Base-by-base conservation (phyloP, 2,329 filamentous ascomycete species). In the Botrytis paeoniae region DNA sequence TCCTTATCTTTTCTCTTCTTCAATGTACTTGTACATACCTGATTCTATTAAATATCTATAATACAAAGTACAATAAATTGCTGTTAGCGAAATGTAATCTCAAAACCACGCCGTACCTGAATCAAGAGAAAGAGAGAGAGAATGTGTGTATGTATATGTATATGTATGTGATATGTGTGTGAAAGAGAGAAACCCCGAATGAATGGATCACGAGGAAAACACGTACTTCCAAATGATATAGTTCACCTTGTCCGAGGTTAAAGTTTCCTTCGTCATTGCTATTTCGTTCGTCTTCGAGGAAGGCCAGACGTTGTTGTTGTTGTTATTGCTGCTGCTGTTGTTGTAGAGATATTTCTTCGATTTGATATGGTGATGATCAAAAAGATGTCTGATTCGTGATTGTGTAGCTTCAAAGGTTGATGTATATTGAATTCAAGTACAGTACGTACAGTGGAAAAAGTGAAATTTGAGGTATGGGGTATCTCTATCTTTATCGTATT, bases 151-250 rank as follows among this genome's bases (percentile, higher is more conserved):
- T 59, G 14, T 45, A 8, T 22, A 48, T 22, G 43, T 48, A 22
- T 22, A 48, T n/a, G 22, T n/a, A 51, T 54, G 25, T 29, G 18
- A n/a, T 16, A 9, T n/a, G 14, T 29, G 51, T 29, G 51, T 29
- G 6, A 18, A 4, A 57, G 14, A 29, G 51, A n/a, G 48, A 22
- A 51, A 25, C 29, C 41, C 74, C 72, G 73, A 77, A 72, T 63
- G 70, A 71, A 77, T 74, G 76, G 78, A 79, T 78, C 77, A 80
- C 75, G 77, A 77, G 76, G 74, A 77, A 57, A 77, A 78, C 75
- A 81, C 89, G 83, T 85, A 91, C 89, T 88, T 90, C 89, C 89
- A 91, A 81, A 91, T 86, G 82, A 91, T 86, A 85, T 89, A 91
- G 85, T 91, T 91, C 86, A 91, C 85, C 85, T 88, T 86, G 82